phyloP scores from a whole-genome alignment of 805 yeast species.

The Huiozyma naganishii region DNA sequence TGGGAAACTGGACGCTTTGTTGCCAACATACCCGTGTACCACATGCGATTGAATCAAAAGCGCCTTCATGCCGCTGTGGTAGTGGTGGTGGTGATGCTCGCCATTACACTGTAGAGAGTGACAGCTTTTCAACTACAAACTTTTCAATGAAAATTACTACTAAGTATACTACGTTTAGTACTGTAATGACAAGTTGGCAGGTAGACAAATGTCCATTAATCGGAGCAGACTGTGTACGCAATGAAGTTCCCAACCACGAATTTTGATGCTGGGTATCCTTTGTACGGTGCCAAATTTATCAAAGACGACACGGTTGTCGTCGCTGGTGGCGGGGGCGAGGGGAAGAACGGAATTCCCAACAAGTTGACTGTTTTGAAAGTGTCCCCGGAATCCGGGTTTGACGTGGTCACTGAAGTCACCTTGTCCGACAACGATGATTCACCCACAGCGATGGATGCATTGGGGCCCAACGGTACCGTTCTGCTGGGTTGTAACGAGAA shows the following conservation, averaged over 20 bases:
- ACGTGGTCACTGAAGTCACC: conserved; percentile 38
- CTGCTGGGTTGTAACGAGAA: conserved; percentile 71
- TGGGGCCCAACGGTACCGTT: conserved; percentile 31
- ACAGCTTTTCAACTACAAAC: background rate
- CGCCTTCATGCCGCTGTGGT: conserved; percentile 11
- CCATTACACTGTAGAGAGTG: background rate
- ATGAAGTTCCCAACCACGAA: conserved; percentile 19
- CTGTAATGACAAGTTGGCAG: background rate
- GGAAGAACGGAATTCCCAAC: conserved; percentile 83
- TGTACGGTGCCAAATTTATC: conserved; percentile 67
- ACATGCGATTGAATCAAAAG: conserved; percentile 80
- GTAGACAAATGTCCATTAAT: too few species aligned
- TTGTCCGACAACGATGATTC: conserved; percentile 63
- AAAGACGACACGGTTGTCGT: conserved; percentile 64
- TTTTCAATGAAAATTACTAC: background rate
- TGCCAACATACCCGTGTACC: conserved; percentile 91
- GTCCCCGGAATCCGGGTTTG: conserved; percentile 7
- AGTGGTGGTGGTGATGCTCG: background rate
- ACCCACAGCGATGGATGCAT: conserved; percentile 65
- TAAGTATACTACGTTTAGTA: background rate
- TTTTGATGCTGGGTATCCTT: conserved; percentile 52
- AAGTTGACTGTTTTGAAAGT: conserved; percentile 56
- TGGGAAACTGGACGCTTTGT: conserved; percentile 82
- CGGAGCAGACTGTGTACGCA: too few species aligned
- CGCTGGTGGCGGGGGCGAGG: conserved; percentile 95